These are phyloP conservation scores for Coniochaeta sp. DNA, from an alignment of 2,329 filamentous ascomycete species.

Conservation along the genomic window DNA sequence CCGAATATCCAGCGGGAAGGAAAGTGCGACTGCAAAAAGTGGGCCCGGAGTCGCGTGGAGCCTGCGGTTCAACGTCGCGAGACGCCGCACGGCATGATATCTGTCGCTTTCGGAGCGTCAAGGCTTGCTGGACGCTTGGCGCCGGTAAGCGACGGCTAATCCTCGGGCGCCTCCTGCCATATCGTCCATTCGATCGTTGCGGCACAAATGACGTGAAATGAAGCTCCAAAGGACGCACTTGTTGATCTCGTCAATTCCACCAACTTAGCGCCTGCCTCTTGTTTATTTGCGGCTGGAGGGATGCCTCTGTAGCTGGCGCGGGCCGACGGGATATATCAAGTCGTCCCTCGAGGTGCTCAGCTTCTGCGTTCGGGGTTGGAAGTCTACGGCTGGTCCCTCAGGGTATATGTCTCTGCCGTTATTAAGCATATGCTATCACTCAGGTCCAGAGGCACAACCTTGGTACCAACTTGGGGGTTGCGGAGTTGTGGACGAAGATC, in stretches of 20 bases:
- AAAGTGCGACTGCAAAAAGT: neutral
- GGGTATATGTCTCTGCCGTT: neutral
- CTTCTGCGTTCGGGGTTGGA: neutral
- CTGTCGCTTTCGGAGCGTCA: neutral
- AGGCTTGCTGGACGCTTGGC: neutral
- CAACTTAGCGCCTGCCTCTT: neutral
- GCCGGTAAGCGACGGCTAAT: neutral
- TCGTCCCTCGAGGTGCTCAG: neutral
- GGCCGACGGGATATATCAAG: neutral
- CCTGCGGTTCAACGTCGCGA: slow-evolving; percentile 1
- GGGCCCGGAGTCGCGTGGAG: neutral
- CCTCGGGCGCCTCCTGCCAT: neutral
- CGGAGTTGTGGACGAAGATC: neutral
- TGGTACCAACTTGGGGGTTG: neutral
- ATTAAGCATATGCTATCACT: neutral
- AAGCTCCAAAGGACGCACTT: neutral
- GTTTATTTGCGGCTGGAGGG: neutral
- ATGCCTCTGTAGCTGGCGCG: neutral
- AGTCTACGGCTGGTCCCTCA: neutral
- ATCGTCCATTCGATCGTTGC: neutral
- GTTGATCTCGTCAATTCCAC: neutral
- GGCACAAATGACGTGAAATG: slow-evolving; percentile 1
- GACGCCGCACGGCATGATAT: slow-evolving; percentile 1
- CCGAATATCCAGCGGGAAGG: neutral
- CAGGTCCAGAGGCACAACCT: neutral